phyloP scores from a whole-genome alignment of 768 basidiomycete species.

The Boletellus sp. region DNA sequence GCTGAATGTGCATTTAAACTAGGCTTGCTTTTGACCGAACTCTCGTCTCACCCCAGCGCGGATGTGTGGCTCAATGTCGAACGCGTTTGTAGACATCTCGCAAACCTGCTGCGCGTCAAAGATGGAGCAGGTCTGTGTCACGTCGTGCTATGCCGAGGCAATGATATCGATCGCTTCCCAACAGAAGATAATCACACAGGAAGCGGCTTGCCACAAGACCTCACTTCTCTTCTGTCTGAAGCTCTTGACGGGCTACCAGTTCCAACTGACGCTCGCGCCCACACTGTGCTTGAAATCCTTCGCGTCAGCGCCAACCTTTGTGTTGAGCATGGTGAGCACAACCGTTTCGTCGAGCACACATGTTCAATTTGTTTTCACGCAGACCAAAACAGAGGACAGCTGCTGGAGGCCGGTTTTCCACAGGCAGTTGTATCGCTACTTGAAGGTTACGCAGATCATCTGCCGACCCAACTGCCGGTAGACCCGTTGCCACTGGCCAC shows the following conservation, averaged over 20 bases:
- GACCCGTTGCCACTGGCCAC: conserved; percentile 51
- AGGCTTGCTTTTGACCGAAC: conserved; percentile 31
- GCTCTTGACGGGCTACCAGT: conserved; percentile 49
- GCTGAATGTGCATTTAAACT: conserved; percentile 31
- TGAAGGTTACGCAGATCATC: conserved; percentile 54
- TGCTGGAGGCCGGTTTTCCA: conserved; percentile 70
- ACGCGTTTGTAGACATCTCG: conserved; percentile 50
- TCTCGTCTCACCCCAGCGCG: conserved; percentile 30
- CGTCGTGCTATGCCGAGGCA: background rate
- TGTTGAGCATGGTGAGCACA: conserved; percentile 69
- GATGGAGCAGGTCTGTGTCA: conserved; percentile 45
- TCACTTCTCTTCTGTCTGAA: conserved; percentile 56
- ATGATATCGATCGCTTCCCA: conserved; percentile 18
- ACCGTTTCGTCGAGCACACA: background rate
- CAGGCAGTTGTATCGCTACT: conserved; percentile 63
- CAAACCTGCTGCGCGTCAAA: conserved; percentile 57
- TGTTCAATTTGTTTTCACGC: conserved; percentile 1
- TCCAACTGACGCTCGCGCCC: conserved; percentile 43
- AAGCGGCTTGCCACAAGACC: conserved; percentile 59
- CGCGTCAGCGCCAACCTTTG: conserved; percentile 81
- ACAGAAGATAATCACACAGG: conserved; percentile 69
- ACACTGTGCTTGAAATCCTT: conserved; percentile 63
- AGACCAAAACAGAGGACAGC: conserved; percentile 73
- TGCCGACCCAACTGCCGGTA: conserved; percentile 37
- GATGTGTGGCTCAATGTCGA: conserved; percentile 52